phyloP scores from a whole-genome alignment of 2,329 filamentous ascomycete genomes.

The Thermoascus crustaceus region DNA sequence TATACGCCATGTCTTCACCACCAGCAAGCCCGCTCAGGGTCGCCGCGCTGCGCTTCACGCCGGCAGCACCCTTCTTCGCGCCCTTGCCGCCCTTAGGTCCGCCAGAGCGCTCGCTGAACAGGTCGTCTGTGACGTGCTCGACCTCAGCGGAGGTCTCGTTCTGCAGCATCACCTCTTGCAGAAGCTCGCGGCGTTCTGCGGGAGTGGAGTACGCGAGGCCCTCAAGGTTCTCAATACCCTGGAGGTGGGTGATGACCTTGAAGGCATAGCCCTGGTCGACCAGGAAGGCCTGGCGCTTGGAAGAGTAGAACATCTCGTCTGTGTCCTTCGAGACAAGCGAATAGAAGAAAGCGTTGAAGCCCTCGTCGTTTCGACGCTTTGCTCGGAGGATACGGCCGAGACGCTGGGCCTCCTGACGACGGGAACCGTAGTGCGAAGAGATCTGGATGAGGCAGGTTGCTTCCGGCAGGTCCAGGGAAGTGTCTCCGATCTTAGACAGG shows the following conservation, averaged over 20 bases:
- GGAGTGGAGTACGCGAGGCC: constrained; percentile 73
- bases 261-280: constrained; percentile 98
- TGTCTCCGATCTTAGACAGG: constrained; percentile 94
- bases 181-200: constrained; percentile 71
- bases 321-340: constrained; percentile 96
- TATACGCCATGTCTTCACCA: constrained; percentile 95
- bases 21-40: constrained; percentile 79
- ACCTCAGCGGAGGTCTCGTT: constrained; percentile 66
- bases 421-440: constrained; percentile 92
- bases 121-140: constrained; percentile 61
- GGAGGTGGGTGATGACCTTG: constrained; percentile 94
- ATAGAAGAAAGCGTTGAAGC: constrained; percentile 99
- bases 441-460: constrained; percentile 96
- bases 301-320: constrained; percentile 95
- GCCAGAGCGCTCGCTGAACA: constrained; percentile 52
- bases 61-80: constrained; percentile 49
- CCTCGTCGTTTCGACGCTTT: constrained; percentile 92
- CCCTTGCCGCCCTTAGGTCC: constrained; percentile 30
- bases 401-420: constrained; percentile 90
- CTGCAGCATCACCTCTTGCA: constrained; percentile 83
- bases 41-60: constrained; percentile 70
- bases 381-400: constrained; percentile 88
- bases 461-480: constrained; percentile 92
- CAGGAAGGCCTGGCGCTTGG: constrained; percentile 91
- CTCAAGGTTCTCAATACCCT: constrained; percentile 78